phyloP scores from a whole-genome alignment of 179 eudicot genomes.

The Beta corolliflora region DNA sequence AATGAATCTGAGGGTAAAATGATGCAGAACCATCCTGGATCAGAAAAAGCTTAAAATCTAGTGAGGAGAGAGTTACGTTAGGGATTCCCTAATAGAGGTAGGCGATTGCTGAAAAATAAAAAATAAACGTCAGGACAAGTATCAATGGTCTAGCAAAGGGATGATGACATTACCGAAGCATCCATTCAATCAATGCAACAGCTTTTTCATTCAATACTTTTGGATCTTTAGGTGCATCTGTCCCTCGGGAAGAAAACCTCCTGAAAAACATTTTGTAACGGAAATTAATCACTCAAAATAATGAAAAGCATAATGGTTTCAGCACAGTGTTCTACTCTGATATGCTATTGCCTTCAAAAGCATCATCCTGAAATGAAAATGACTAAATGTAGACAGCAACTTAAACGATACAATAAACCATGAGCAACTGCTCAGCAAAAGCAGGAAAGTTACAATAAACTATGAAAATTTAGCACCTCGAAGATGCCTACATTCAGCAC shows the following conservation, averaged over 20 bases:
- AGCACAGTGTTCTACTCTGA: constrained; percentile 13
- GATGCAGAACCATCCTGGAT: not conserved
- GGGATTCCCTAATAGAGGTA: not conserved
- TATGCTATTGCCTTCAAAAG: not conserved
- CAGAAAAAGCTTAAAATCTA: not conserved
- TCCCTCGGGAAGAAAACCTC: constrained; percentile 46
- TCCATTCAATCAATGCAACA: constrained; percentile 50
- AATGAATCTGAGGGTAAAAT: not conserved
- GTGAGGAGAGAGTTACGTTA: not conserved
- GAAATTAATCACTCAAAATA: constrained; percentile 11
- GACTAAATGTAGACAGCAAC: not conserved
- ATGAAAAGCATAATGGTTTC: constrained; percentile 10
- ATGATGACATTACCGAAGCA: constrained; percentile 52
- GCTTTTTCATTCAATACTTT: constrained; percentile 53
- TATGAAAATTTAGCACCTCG: not conserved
- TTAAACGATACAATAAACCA: not conserved
- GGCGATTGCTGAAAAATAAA: not conserved
- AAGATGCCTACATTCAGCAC: not conserved
- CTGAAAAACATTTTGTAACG: constrained; percentile 39
- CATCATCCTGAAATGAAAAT: not conserved
- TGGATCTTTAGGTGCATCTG: constrained; percentile 37
- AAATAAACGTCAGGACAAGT: not conserved
- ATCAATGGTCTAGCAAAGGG: not conserved
- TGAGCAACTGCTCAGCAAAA: not conserved
- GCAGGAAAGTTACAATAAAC: not conserved